These are phyloP conservation scores for Musa balbisiana DNA, from an alignment of 202 grass and related monocot species.

Conservation along the genomic window DNA sequence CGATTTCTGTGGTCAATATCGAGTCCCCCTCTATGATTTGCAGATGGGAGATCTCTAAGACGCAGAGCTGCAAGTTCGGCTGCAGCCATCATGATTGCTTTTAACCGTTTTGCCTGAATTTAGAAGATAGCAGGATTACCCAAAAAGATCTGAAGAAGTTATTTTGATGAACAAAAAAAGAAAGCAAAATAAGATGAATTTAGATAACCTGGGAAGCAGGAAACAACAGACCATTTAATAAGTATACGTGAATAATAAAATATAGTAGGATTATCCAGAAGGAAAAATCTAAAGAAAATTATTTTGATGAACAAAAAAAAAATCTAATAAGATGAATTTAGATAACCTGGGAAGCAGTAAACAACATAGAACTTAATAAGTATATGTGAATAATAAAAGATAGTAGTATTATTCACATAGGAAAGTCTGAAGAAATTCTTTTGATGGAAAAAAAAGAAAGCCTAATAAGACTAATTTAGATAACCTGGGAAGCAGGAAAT, in stretches of 20 bases:
- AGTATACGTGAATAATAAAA: neutral
- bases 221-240: neutral
- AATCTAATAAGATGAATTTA: too few relatives aligned
- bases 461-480: neutral
- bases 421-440: neutral
- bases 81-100: constrained; percentile 68
- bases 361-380: too few relatives aligned
- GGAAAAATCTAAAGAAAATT: too few relatives aligned
- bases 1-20: constrained; percentile 41
- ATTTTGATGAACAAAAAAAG: neutral
- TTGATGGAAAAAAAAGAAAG: neutral
- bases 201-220: neutral
- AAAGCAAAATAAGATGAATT: neutral
- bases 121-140: constrained; percentile 3
- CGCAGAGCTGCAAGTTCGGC: constrained; percentile 76
- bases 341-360: too few relatives aligned
- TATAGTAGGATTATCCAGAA: too few relatives aligned
- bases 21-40: constrained; percentile 16
- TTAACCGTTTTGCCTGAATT: constrained; percentile 62
- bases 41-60: constrained; percentile 56
- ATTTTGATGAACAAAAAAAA: too few relatives aligned
- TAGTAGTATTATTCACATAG: neutral
- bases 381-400: neutral
- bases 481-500: neutral
- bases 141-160: neutral